Conservation (phyloP, 805 yeast species). For the Candida berthetii region DNA sequence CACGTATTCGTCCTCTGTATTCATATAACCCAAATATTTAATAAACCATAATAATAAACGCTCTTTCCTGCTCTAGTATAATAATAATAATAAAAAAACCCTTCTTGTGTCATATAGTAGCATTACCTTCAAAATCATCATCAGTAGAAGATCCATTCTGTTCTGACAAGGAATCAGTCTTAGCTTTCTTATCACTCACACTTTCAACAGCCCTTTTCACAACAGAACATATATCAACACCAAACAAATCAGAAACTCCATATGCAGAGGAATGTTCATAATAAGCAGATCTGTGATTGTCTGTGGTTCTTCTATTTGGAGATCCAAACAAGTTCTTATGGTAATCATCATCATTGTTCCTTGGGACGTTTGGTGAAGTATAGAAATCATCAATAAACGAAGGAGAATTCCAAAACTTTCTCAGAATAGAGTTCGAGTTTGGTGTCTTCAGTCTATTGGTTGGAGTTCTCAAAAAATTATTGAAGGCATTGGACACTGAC, state of each 20-base stretch:
- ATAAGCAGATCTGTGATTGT: conserved; percentile 11
- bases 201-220: conserved; percentile 37
- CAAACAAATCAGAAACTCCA: conserved; percentile 38
- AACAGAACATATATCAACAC: conserved; percentile 49
- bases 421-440: conserved; percentile 32
- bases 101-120: background rate
- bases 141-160: background rate
- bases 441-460: conserved; percentile 21
- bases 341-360: conserved; percentile 22
- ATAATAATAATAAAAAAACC: no score
- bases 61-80: no score
- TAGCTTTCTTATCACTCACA: conserved; percentile 5
- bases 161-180: background rate
- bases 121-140: background rate
- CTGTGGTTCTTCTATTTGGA: conserved; percentile 15
- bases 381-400: conserved; percentile 63
- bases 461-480: conserved; percentile 23
- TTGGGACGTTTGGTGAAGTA: conserved; percentile 37
- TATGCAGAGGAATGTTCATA: conserved; percentile 10
- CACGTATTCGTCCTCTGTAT: no score
- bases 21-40: no score
- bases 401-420: conserved; percentile 60
- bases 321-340: conserved; percentile 27
- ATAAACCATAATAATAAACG: no score
- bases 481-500: conserved; percentile 7